Evolutionary conservation across 2,329 filamentous ascomycete species (phyloP), one percentile per base, ranked within the genome.

Genomic region (Clonostachys byssicola): DNA sequence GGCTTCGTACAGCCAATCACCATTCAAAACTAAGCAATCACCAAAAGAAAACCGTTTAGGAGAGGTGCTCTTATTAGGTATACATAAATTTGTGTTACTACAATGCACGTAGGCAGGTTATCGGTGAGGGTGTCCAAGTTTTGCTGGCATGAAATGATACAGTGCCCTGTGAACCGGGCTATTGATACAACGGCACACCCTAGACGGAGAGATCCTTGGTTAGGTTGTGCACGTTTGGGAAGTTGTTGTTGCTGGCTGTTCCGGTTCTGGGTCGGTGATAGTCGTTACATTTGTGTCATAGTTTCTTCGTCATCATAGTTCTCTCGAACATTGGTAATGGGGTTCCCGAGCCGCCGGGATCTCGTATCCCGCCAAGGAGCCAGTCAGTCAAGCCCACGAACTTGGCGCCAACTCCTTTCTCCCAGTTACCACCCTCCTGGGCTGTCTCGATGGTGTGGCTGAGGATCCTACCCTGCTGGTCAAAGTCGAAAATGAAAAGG

Each of bases 361-460:
- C 55, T 40, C 56, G 61, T 54, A 92, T 86, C 44, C 87, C 87
- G 3, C 92, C 91, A 38, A 97, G 74, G 53, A 99, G 70, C 92
- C 94, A 97, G 63, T 99, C 94, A 14, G 94, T 96, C 54, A 97
- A 72, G 13, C 88, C 91, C 14, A 97, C 90, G 17, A 99, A 88
- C 60, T 86, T 89, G 18, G 89, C 86, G 23, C 88, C 82, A n/a
- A 85, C 72, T 14, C 83, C 91, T 52, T 81, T 83, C 58, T 96
- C 92, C 83, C 87, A 95, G 50, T 89, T 83, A 38, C 86, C 82
- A 14, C 86, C 85, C 58, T 94, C 86, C 58, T 96, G 88, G 2
- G 89, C 88, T 68, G 95, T 89, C 68, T 99, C 94, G 59, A 99
- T 97, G 0, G 89, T 95, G 65, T 97, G 94, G 55, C 83, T 90